Conservation (phyloP, 164 flowering plant species). For the Aristolochia californica region DNA sequence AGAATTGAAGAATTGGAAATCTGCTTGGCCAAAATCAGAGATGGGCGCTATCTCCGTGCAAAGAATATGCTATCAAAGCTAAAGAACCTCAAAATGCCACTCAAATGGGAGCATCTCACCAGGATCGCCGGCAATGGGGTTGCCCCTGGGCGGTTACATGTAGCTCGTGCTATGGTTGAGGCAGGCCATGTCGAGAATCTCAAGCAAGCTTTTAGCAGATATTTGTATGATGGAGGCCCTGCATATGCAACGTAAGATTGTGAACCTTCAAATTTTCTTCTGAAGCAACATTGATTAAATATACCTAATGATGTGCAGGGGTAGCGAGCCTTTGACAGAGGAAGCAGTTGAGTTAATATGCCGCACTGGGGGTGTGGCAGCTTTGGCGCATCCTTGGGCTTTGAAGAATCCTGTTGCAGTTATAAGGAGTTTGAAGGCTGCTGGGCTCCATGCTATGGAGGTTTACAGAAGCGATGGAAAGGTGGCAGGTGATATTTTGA, state of each 20-base stretch:
- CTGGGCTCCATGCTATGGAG: constrained; percentile 87
- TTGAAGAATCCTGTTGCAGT: constrained; percentile 60
- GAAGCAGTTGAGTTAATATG: constrained; percentile 58
- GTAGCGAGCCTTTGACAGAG: constrained; percentile 73
- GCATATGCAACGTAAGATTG: constrained; percentile 76
- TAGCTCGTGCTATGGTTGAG: constrained; percentile 93
- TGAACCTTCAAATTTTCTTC: neutral
- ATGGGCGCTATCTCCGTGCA: constrained; percentile 77
- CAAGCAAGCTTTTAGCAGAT: constrained; percentile 76
- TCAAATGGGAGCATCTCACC: constrained; percentile 76
- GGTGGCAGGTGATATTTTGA: constrained; percentile 42
- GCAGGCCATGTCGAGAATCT: constrained; percentile 88
- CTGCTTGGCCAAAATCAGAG: constrained; percentile 59
- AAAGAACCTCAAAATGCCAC: constrained; percentile 65
- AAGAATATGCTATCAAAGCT: constrained; percentile 64
- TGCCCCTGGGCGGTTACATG: constrained; percentile 94
- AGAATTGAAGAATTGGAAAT: constrained; percentile 50
- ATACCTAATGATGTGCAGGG: constrained; percentile 27
- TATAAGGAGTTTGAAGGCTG: constrained; percentile 57
- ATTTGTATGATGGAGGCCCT: constrained; percentile 91
- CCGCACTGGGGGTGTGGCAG: constrained; percentile 73
- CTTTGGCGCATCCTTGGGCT: constrained; percentile 93
- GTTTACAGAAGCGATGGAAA: constrained; percentile 88
- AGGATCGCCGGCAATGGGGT: constrained; percentile 85
- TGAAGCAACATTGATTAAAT: neutral